Evolutionary conservation across 2,329 filamentous ascomycete species (phyloP).

Genomic region (Tolypocladium ovalisporum): DNA sequence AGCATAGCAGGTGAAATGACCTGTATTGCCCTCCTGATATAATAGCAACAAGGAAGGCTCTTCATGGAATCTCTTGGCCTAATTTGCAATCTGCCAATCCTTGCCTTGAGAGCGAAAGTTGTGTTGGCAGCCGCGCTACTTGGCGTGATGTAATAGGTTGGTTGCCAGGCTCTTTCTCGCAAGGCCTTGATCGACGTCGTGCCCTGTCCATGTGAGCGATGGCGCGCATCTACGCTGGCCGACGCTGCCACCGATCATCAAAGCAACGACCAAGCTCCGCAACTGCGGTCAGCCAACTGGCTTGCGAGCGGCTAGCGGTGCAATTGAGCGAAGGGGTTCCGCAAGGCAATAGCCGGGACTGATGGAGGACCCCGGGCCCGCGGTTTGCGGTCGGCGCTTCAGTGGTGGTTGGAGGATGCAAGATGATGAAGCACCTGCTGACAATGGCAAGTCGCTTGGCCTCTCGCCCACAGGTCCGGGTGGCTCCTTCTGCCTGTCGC

Average conservation of each 20-base stretch:
- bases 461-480: no score
- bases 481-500: not conserved
- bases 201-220: no score
- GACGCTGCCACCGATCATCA: not conserved
- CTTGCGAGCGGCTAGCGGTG: not conserved
- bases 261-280: not conserved
- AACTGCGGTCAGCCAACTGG: not conserved
- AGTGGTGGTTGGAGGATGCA: not conserved
- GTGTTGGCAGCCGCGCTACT: not conserved
- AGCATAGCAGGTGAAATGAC: not conserved
- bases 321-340: not conserved
- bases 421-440: not conserved
- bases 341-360: not conserved
- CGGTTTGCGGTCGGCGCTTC: not conserved
- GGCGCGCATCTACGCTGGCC: not conserved
- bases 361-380: not conserved
- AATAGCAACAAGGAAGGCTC: not conserved
- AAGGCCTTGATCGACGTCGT: not conserved
- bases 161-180: not conserved
- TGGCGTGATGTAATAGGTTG: not conserved
- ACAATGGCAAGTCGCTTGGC: not conserved
- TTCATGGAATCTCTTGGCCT: not conserved
- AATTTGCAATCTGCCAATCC: not conserved
- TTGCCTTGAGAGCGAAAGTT: not conserved
- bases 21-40: not conserved